A percentile compares a stretch with the other conserved stretches of the same genome.
Conservation (phyloP, 306 rosid genomes). For the Medicago lupulina region DNA sequence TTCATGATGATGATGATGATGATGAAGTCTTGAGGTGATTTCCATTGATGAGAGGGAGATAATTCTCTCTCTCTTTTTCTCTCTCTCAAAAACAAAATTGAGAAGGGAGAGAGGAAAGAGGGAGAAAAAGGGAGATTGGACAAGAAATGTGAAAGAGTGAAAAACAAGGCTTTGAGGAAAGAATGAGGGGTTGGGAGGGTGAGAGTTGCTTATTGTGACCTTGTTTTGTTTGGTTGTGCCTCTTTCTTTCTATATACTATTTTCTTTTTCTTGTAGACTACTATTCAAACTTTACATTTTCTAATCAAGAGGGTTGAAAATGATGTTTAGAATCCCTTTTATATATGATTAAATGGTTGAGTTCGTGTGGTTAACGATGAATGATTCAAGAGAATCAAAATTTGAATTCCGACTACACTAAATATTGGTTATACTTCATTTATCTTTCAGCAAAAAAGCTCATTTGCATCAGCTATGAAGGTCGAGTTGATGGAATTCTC, state of each 20-base stretch:
- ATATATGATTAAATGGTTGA: too few species aligned
- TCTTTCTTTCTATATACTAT: constrained; percentile 44
- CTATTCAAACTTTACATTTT: constrained; percentile 14
- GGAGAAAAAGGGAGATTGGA: constrained; percentile 42
- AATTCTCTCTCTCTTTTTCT: constrained; percentile 12
- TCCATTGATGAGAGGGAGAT: constrained; percentile 61
- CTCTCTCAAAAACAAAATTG: neutral
- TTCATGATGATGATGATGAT: constrained; percentile 40
- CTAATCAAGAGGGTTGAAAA: neutral
- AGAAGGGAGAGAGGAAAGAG: constrained; percentile 5
- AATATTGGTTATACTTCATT: too few species aligned
- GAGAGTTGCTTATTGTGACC: constrained; percentile 50
- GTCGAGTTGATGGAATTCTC: neutral
- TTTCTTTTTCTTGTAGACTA: constrained; percentile 31
- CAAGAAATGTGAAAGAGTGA: constrained; percentile 50
- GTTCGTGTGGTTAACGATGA: too few species aligned
- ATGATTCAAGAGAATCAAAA: too few species aligned
- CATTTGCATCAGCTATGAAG: neutral
- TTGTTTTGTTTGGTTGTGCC: constrained; percentile 52
- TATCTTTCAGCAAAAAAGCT: too few species aligned
- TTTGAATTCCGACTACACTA: too few species aligned
- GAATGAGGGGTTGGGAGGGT: constrained; percentile 25
- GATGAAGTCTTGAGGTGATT: constrained; percentile 58
- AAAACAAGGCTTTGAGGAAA: constrained; percentile 57
- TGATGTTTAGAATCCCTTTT: neutral